Conservation (phyloP, 169 alveolate genomes). For the Cryptosporidium tyzzeri region DNA sequence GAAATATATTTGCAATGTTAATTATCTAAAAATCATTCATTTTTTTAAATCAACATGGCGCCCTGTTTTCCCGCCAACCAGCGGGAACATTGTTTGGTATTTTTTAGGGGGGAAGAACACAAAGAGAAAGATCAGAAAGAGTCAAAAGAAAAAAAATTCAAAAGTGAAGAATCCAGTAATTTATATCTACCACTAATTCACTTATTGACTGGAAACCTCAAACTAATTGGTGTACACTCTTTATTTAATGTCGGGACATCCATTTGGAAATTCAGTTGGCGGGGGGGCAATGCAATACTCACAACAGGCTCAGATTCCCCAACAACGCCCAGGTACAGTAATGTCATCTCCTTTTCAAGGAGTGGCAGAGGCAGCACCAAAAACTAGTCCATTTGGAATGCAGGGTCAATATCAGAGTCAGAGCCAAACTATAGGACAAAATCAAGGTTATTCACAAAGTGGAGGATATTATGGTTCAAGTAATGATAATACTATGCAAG, state of each 20-base stretch:
- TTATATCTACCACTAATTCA: neutral
- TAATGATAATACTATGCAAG: neutral
- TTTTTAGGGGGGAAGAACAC: conserved; percentile 1
- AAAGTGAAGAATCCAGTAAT: neutral
- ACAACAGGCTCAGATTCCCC: conserved; percentile 24
- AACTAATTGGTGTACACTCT: neutral
- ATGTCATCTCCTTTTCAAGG: conserved; percentile 61
- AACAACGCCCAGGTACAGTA: conserved; percentile 31
- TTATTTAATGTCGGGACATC: conserved; percentile 38
- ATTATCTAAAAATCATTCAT: neutral
- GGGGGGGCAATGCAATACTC: conserved; percentile 17
- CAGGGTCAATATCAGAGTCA: neutral
- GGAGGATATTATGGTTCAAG: conserved; percentile 11
- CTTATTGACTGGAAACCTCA: neutral
- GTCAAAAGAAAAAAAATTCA: neutral
- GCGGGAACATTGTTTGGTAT: neutral
- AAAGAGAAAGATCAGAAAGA: conserved; percentile 21
- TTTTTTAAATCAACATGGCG: neutral
- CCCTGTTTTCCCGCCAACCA: neutral
- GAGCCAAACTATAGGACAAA: neutral
- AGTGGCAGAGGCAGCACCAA: conserved; percentile 28
- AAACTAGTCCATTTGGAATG: conserved; percentile 23
- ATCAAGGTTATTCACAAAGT: neutral
- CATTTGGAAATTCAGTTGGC: conserved; percentile 12
- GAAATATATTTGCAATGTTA: neutral